These are phyloP conservation scores for Aaosphaeria pasadenensis DNA, from an alignment of 2,329 filamentous ascomycete genomes.

Conservation along the genomic window DNA sequence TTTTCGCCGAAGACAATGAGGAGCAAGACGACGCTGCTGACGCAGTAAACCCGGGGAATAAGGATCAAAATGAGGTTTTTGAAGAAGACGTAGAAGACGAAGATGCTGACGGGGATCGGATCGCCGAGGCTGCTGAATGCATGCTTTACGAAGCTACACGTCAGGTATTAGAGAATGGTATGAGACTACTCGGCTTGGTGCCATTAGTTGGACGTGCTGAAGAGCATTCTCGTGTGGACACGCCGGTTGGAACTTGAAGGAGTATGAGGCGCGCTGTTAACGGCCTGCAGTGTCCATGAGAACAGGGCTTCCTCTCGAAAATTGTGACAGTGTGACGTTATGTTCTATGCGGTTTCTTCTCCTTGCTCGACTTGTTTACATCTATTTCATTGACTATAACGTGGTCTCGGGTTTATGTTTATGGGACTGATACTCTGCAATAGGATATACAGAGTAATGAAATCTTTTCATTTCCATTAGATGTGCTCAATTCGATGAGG, in stretches of 20 bases:
- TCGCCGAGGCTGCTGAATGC: conserved; percentile 15
- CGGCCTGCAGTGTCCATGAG: too few species aligned
- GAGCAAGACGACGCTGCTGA: conserved; percentile 8
- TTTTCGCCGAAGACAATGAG: conserved; percentile 12
- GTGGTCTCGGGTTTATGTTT: too few species aligned
- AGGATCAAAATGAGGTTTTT: neutral
- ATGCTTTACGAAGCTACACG: conserved; percentile 25
- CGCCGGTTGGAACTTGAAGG: conserved; percentile 16
- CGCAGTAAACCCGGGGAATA: neutral
- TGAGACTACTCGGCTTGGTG: conserved; percentile 24
- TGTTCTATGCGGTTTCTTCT: too few species aligned
- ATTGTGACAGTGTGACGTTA: too few species aligned
- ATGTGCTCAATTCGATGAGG: too few species aligned
- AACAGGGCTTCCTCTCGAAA: too few species aligned
- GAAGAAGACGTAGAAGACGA: neutral
- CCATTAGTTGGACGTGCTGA: conserved; percentile 10
- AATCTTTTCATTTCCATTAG: too few species aligned
- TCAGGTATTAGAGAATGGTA: conserved; percentile 27
- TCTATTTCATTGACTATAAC: too few species aligned
- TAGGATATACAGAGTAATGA: too few species aligned
- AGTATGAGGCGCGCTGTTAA: neutral
- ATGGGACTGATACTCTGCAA: too few species aligned
- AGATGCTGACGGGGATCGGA: neutral
- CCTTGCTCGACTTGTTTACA: too few species aligned
- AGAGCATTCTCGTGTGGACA: conserved; percentile 18